A percentile compares a stretch with the other conserved stretches of the same genome.
Evolutionary conservation across 2,329 filamentous ascomycete genomes (phyloP).

Genomic region (Pestalotiopsis sp.): DNA sequence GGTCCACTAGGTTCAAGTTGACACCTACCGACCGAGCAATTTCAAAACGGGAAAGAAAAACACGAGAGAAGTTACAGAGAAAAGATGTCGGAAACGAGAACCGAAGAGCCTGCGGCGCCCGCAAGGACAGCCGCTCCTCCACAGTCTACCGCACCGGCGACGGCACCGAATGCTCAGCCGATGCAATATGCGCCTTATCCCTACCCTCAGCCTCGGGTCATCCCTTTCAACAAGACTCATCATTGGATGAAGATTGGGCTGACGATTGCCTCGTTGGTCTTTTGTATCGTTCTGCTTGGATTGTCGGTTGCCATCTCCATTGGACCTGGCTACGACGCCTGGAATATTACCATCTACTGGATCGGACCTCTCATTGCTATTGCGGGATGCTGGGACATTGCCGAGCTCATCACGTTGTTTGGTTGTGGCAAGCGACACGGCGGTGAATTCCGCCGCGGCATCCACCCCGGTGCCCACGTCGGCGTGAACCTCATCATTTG

Average conservation of each 20-base stretch:
- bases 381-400: slow-evolving; percentile 13
- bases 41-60: neutral
- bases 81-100: slow-evolving; percentile 1
- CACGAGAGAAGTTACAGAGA: neutral
- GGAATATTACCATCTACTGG: neutral
- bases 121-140: neutral
- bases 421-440: slow-evolving; percentile 13
- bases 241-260: slow-evolving; percentile 15
- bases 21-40: too few relatives aligned
- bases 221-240: slow-evolving; percentile 18
- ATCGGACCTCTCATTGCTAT: slow-evolving; percentile 8
- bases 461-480: slow-evolving; percentile 17
- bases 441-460: slow-evolving; percentile 5
- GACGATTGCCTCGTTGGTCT: slow-evolving; percentile 12
- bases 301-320: slow-evolving; percentile 5
- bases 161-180: neutral
- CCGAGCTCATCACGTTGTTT: slow-evolving; percentile 13
- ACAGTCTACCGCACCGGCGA: neutral
- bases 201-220: slow-evolving; percentile 3
- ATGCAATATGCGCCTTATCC: neutral
- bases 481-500: slow-evolving; percentile 16
- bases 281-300: slow-evolving; percentile 8
- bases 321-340: neutral
- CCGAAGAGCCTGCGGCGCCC: neutral
- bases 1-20: neutral